Percentiles rank a stretch among this genome's conserved stretches.
phyloP scores from a whole-genome alignment of 352 stramenopile species.

The Globisporangium nodosum region DNA sequence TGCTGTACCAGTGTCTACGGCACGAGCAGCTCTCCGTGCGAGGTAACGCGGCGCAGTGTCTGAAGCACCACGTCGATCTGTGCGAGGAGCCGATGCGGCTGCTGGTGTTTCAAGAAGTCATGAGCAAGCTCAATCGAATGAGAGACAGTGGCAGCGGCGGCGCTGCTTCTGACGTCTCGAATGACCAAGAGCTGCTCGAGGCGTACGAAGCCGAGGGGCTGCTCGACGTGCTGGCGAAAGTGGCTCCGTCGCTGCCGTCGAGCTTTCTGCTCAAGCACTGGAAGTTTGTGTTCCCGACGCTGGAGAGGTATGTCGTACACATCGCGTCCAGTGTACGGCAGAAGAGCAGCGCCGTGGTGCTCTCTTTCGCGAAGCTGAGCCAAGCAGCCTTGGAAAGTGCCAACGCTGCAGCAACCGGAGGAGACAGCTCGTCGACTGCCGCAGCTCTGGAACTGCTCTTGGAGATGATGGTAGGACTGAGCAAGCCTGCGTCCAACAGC shows the following conservation, averaged over 20 bases:
- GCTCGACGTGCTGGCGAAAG: slow-evolving; percentile 48
- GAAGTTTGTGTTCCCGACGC: slow-evolving; percentile 60
- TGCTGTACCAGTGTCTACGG: slow-evolving; percentile 47
- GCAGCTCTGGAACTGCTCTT: slow-evolving; percentile 29
- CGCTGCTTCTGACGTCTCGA: background rate
- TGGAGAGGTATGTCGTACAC: slow-evolving; percentile 71
- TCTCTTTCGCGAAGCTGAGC: slow-evolving; percentile 34
- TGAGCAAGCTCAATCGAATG: slow-evolving; percentile 73
- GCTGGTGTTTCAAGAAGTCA: slow-evolving; percentile 61
- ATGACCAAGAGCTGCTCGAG: slow-evolving; percentile 29
- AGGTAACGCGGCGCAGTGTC: slow-evolving; percentile 39
- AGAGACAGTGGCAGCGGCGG: slow-evolving; percentile 11
- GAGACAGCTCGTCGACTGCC: background rate
- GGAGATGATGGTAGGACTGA: slow-evolving; percentile 45
- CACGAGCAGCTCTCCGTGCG: slow-evolving; percentile 55
- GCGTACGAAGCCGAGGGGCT: slow-evolving; percentile 58
- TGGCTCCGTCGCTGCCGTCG: slow-evolving; percentile 33
- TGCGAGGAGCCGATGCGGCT: slow-evolving; percentile 50
- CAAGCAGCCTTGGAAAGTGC: background rate
- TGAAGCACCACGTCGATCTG: slow-evolving; percentile 37
- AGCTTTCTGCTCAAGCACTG: slow-evolving; percentile 64
- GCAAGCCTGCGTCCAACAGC: slow-evolving; percentile 2
- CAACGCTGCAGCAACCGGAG: background rate
- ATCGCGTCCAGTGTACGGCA: slow-evolving; percentile 63
- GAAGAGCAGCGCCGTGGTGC: slow-evolving; percentile 42